Conservation (phyloP, 2,329 filamentous ascomycete genomes). For the Beauveria brongniartii region DNA sequence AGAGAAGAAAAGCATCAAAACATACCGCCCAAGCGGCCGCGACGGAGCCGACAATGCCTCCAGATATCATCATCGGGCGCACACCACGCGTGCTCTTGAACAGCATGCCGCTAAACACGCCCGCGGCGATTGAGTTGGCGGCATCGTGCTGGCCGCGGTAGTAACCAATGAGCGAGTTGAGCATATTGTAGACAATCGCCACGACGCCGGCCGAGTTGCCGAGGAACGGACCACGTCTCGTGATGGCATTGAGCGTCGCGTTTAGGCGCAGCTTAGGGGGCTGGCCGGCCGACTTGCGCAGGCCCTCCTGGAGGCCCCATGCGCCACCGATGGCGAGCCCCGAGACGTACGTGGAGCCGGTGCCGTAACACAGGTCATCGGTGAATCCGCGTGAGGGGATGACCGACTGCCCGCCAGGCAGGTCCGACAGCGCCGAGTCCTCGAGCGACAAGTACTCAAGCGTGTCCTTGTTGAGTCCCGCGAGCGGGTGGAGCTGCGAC, state of each 20-base stretch:
- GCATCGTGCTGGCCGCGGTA: conserved; percentile 80
- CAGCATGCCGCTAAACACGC: conserved; percentile 80
- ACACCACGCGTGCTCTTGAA: conserved; percentile 94
- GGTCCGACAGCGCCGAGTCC: conserved; percentile 78
- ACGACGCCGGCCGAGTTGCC: conserved; percentile 95
- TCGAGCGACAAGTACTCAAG: conserved; percentile 94
- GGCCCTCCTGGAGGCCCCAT: conserved; percentile 87
- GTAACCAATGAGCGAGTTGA: conserved; percentile 78
- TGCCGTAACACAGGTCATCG: conserved; percentile 96
- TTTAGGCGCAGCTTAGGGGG: conserved; percentile 90
- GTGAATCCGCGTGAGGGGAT: conserved; percentile 95
- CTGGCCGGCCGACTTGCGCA: conserved; percentile 66
- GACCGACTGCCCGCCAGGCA: conserved; percentile 78
- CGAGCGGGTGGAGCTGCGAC: conserved; percentile 81
- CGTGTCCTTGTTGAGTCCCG: conserved; percentile 84
- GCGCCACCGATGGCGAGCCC: conserved; percentile 78
- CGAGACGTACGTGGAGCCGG: conserved; percentile 87
- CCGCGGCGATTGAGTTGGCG: conserved; percentile 78
- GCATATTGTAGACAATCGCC: conserved; percentile 90
- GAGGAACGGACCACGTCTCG: conserved; percentile 84
- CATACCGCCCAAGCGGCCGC: conserved; percentile 88
- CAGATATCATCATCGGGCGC: conserved; percentile 89
- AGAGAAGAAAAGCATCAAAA: conserved; percentile 19
- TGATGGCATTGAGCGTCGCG: conserved; percentile 89
- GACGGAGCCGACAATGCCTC: conserved; percentile 76